Percentiles rank a stretch among this genome's conserved stretches.
Evolutionary conservation across 805 yeast genomes (phyloP).

Genomic region (Kuraishia ogatae): DNA sequence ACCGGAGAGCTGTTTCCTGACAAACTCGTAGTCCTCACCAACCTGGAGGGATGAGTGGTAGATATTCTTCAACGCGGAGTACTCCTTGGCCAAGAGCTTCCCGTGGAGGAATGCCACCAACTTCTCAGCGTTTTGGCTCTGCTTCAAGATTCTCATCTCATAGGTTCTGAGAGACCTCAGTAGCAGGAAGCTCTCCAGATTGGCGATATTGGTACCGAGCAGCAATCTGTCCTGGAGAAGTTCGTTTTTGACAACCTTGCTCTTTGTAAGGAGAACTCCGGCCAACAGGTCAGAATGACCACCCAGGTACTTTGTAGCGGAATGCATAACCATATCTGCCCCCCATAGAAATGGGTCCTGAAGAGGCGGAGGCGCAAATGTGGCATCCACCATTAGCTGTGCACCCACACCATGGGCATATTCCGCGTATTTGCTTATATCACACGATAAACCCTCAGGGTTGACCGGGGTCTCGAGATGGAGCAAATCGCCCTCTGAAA

Average conservation of each 20-base stretch:
- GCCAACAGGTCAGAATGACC: constrained; percentile 93
- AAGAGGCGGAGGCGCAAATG: constrained; percentile 87
- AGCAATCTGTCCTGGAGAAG: constrained; percentile 56
- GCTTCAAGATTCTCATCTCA: constrained; percentile 61
- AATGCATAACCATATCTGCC: constrained; percentile 85
- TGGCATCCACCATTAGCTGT: constrained; percentile 63
- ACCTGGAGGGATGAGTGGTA: constrained; percentile 71
- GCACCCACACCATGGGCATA: constrained; percentile 79
- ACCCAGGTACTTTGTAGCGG: constrained; percentile 89
- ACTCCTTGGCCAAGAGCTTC: constrained; percentile 25
- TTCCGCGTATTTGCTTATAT: constrained; percentile 53
- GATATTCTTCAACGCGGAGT: constrained; percentile 41
- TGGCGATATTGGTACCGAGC: constrained; percentile 74
- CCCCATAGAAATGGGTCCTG: constrained; percentile 76
- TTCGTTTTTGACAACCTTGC: constrained; percentile 30
- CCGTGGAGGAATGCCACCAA: constrained; percentile 52
- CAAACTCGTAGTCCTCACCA: constrained; percentile 39
- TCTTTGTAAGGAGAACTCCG: constrained; percentile 68
- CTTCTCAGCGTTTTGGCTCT: constrained; percentile 51
- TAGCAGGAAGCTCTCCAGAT: constrained; percentile 66
- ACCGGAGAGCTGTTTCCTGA: constrained; percentile 55
- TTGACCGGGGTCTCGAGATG: constrained; percentile 87
- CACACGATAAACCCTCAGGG: constrained; percentile 65
- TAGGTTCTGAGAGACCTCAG: constrained; percentile 76
- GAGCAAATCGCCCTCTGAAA: constrained; percentile 59